Percentiles rank a stretch among this genome's conserved stretches.
Evolutionary conservation across 2,329 filamentous ascomycete genomes (phyloP).

Genomic region (Dendryphion nanum): DNA sequence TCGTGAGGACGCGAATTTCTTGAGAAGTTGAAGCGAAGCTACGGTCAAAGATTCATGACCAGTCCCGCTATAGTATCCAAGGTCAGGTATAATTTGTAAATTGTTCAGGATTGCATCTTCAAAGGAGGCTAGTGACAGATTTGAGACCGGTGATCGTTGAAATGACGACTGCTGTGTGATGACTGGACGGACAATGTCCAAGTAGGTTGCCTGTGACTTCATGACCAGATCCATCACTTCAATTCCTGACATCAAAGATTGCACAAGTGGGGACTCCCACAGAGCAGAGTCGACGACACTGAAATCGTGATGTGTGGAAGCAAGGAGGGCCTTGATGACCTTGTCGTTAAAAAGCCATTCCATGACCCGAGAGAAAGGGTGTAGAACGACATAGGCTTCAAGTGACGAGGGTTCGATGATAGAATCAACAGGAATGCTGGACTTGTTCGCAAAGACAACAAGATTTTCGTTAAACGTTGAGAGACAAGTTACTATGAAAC

Average conservation of each 20-base stretch:
- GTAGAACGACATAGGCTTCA: constrained; percentile 76
- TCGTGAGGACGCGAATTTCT: constrained; percentile 80
- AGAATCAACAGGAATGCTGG: constrained; percentile 70
- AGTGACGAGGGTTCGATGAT: constrained; percentile 74
- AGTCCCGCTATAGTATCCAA: constrained; percentile 84
- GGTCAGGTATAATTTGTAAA: constrained; percentile 72
- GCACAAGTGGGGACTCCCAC: constrained; percentile 76
- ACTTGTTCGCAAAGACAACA: constrained; percentile 78
- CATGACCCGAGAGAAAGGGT: constrained; percentile 93
- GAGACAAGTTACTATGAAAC: constrained; percentile 78
- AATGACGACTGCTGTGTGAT: constrained; percentile 65
- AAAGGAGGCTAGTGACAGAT: constrained; percentile 79
- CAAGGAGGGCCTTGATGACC: constrained; percentile 76
- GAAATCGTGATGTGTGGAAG: constrained; percentile 73
- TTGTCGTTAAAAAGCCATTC: constrained; percentile 97
- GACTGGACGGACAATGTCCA: constrained; percentile 80
- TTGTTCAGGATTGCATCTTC: constrained; percentile 88
- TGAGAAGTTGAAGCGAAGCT: constrained; percentile 75
- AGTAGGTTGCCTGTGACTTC: constrained; percentile 85
- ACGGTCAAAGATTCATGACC: constrained; percentile 79
- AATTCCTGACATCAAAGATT: constrained; percentile 75
- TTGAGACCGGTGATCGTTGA: constrained; percentile 63
- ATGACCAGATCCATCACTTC: constrained; percentile 81
- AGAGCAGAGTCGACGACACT: constrained; percentile 69
- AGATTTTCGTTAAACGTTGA: constrained; percentile 92